Base-by-base conservation (phyloP, 768 basidiomycete genomes). In the Russula sp. region DNA sequence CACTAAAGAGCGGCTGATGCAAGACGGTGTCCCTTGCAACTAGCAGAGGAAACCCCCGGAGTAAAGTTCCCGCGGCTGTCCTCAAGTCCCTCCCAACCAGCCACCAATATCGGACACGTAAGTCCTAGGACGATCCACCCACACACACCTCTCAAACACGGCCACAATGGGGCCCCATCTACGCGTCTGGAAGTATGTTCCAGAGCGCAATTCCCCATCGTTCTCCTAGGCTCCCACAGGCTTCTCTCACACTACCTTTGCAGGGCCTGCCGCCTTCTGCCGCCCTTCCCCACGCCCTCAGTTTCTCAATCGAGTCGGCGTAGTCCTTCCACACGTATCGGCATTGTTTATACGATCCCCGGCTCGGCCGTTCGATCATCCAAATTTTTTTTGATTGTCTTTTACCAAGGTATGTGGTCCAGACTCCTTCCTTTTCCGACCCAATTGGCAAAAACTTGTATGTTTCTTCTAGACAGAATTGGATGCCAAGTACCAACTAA, bases 201-300 rank as follows among this genome's bases (percentile, higher is more conserved):
- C 24, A 9, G 1, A 5, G 18, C 36, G 44, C 61, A 14, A 28
- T 26, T 13, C 61, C 61, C 32, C 34, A 46, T 62, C 8, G 3
- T 38, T 54, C 32, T 62, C 53, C 61, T 48, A 48, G 52, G 61
- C 3, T 62, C 61, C 24, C 60, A 61, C 14, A 49, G 16, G 38
- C 38, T 51, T 18, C 18, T 16, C 24, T 20, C 42, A 22, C 42
- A 40, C 36, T 1, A n/a, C 46, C 10, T 5, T 22, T 22, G 10
- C 22, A 0, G 46, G 22, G 42, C 6, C 28, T 30, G 28, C 16
- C 16, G 0, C 18, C 51, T 16, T 16, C 49, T 20, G 18, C 2
- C 22, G n/a, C n/a, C 36, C 10, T 24, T 61, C n/a, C 52, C 1
- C 53, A 55, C 24, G 42, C 9, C 9, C 24, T 3, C 32, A 20